Evolutionary conservation across 495 filamentous ascomycete species (phyloP).

Genomic region (Cladorrhinum samala): DNA sequence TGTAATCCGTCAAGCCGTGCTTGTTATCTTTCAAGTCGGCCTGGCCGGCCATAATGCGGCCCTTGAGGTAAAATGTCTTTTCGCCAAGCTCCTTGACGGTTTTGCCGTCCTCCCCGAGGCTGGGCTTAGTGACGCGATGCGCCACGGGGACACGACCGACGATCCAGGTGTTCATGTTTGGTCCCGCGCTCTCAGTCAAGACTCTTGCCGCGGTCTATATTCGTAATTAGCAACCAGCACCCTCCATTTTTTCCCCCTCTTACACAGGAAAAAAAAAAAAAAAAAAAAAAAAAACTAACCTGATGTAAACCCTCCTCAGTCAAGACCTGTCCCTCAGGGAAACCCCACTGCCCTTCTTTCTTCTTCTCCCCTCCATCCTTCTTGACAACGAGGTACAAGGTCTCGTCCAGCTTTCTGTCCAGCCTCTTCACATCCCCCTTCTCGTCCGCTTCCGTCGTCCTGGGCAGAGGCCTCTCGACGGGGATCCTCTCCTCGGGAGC

Average conservation of each 20-base stretch:
- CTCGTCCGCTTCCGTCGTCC: conserved; percentile 76
- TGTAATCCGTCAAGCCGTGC: conserved; percentile 71
- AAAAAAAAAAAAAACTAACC: conserved; percentile 46
- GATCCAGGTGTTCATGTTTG: conserved; percentile 99
- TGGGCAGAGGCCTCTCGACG: conserved; percentile 63
- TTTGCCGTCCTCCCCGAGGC: conserved; percentile 28
- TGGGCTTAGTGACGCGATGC: conserved; percentile 55
- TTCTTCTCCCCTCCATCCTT: conserved; percentile 45
- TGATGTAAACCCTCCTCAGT: conserved; percentile 69
- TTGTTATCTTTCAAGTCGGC: conserved; percentile 68
- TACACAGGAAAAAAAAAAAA: not conserved
- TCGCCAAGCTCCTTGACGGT: conserved; percentile 45
- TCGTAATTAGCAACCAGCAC: too few species aligned
- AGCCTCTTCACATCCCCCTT: conserved; percentile 67
- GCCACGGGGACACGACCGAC: conserved; percentile 87
- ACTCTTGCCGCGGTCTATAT: conserved; percentile 72
- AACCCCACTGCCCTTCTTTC: conserved; percentile 61
- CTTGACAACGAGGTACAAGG: conserved; percentile 80
- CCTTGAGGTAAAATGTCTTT: conserved; percentile 95
- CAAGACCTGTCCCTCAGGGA: conserved; percentile 62
- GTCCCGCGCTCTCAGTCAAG: conserved; percentile 66
- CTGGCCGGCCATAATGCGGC: conserved; percentile 93
- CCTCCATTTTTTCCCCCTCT: not conserved
- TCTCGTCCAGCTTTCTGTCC: conserved; percentile 67
- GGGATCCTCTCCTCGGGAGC: conserved; percentile 56